phyloP scores from a whole-genome alignment of 2,329 filamentous ascomycete species.

The Xylariales sp. region DNA sequence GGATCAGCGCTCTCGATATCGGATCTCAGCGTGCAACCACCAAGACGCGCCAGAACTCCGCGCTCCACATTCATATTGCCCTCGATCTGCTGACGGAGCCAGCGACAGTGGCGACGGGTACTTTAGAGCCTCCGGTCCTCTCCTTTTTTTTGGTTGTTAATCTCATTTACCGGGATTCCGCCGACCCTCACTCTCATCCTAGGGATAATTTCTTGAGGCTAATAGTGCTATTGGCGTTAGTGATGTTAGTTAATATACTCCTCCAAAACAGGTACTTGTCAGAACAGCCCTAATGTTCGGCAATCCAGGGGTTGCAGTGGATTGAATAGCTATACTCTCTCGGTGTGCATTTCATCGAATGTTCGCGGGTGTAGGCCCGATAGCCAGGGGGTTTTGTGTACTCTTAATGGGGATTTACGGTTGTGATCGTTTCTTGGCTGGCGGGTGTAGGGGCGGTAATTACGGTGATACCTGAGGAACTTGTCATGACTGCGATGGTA shows the following conservation, averaged over 20 bases:
- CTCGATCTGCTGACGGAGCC: conserved; percentile 57
- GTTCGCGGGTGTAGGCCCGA: conserved; percentile 54
- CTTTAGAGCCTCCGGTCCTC: conserved; percentile 5
- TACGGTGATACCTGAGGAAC: neutral
- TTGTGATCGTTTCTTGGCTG: neutral
- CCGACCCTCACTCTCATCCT: conserved; percentile 18
- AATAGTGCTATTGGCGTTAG: conserved; percentile 34
- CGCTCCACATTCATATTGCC: conserved; percentile 60
- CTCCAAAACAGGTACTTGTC: conserved; percentile 54
- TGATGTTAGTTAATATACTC: conserved; percentile 42
- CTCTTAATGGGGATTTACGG: neutral
- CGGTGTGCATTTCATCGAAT: conserved; percentile 57
- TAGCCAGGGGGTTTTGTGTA: conserved; percentile 31
- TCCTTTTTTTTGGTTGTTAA: neutral
- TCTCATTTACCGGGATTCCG: neutral
- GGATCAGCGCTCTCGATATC: conserved; percentile 53
- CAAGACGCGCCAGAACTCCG: conserved; percentile 58
- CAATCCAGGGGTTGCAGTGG: conserved; percentile 56
- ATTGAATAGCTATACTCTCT: conserved; percentile 59
- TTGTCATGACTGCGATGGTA: conserved; percentile 7
- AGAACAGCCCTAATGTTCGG: conserved; percentile 54
- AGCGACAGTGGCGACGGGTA: conserved; percentile 54
- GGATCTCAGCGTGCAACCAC: conserved; percentile 61
- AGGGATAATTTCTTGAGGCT: neutral
- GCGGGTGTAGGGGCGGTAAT: neutral